phyloP scores from a whole-genome alignment of 768 basidiomycete species.

The Tylopilus rubrobrunneus region DNA sequence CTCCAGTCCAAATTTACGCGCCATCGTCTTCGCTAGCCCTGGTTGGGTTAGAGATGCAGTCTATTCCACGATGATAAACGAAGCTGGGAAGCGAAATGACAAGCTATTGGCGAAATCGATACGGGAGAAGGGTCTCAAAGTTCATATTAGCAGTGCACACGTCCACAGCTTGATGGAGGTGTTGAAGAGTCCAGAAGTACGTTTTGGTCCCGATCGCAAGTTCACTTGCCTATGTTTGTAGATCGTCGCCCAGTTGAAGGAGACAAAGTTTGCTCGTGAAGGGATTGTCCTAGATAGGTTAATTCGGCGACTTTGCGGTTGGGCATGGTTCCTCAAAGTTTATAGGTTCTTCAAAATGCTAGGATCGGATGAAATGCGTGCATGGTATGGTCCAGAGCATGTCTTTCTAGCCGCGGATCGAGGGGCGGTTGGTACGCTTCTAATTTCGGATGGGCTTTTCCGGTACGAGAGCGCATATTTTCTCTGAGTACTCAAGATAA shows the following conservation, averaged over 20 bases:
- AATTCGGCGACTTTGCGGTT: not conserved
- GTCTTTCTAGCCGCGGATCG: slow-evolving; percentile 88
- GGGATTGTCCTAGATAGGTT: slow-evolving; percentile 89
- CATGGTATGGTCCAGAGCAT: slow-evolving; percentile 98
- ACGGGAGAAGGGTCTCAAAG: slow-evolving; percentile 82
- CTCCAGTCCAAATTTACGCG: slow-evolving; percentile 64
- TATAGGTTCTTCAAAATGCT: slow-evolving; percentile 97
- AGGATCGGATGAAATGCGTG: slow-evolving; percentile 88
- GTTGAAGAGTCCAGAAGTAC: slow-evolving; percentile 88
- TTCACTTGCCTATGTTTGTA: slow-evolving; percentile 26
- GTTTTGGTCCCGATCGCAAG: slow-evolving; percentile 9
- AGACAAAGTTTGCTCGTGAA: slow-evolving; percentile 95
- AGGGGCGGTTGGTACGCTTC: slow-evolving; percentile 88
- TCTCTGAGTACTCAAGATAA: not conserved
- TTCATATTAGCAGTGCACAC: slow-evolving; percentile 90
- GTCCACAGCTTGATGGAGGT: slow-evolving; percentile 96
- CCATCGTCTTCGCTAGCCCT: slow-evolving; percentile 94
- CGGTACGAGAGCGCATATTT: slow-evolving; percentile 45
- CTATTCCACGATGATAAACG: slow-evolving; percentile 75
- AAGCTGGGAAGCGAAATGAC: slow-evolving; percentile 78
- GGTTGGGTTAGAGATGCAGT: slow-evolving; percentile 94
- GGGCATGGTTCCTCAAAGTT: not conserved
- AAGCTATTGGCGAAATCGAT: slow-evolving; percentile 73
- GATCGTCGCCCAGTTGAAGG: slow-evolving; percentile 76
- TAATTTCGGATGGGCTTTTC: slow-evolving; percentile 95